Evolutionary conservation across 148 eudicot species (phyloP).

Genomic region (Fagopyrum esculentum): DNA sequence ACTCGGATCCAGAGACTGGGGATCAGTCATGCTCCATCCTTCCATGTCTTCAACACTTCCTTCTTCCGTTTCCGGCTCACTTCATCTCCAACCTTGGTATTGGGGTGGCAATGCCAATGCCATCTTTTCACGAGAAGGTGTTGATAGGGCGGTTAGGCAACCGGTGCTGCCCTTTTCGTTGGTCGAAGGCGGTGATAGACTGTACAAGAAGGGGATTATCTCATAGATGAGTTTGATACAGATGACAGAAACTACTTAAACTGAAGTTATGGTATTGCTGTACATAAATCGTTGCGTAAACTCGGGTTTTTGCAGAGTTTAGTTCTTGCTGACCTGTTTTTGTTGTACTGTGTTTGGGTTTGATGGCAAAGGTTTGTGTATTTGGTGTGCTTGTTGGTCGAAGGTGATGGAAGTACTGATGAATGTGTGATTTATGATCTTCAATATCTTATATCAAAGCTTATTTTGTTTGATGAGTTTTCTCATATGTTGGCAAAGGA

Average conservation of each 20-base stretch:
- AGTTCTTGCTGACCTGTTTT: neutral
- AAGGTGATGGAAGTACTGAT: neutral
- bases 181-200: conserved; percentile 81
- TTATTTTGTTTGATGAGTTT: too few species aligned
- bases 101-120: conserved; percentile 43
- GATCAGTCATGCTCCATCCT: conserved; percentile 57
- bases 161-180: conserved; percentile 33
- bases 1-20: conserved; percentile 73
- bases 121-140: conserved; percentile 35
- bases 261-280: neutral
- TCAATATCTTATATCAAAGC: too few species aligned
- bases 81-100: conserved; percentile 75
- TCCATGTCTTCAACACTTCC: conserved; percentile 21
- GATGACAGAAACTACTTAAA: neutral
- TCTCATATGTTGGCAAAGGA: too few species aligned
- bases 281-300: neutral
- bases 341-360: neutral
- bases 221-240: conserved; percentile 1
- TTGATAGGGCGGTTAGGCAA: conserved; percentile 32
- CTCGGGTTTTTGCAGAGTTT: neutral
- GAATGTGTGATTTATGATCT: too few species aligned
- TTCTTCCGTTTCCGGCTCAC: conserved; percentile 21
- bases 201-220: conserved; percentile 59
- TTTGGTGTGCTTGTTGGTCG: neutral
- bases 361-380: neutral